Evolutionary conservation across 2,329 filamentous ascomycete species (phyloP), one percentile per base, ranked within the genome.

Genomic region (Geosmithia flava): DNA sequence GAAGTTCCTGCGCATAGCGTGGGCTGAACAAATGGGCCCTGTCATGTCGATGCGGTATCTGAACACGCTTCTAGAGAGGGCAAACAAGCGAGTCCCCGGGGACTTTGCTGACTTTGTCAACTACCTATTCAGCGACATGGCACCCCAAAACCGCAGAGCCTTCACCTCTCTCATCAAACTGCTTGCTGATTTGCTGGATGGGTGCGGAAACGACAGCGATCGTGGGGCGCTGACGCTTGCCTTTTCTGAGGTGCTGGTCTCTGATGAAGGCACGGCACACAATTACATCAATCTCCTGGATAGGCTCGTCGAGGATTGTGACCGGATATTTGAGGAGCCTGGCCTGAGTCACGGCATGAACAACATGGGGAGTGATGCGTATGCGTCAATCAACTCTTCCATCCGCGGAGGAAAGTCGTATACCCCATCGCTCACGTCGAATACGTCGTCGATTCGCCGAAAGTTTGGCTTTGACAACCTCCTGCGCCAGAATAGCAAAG

Each of bases 271-370:
- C 7, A 80, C 83, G 51, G 81, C 89, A 2, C 81, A 87, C 50
- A 78, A 89, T 53, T 93, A 91, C 60, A 90, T 96, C 55, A 93
- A 91, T 48, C 69, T 96, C 15, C 72, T 96, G 44, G 90, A 96
- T 65, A 81, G 87, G 19, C 75, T 96, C 20, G 88, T 96, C 0
- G 87, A 95, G 53, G 90, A 95, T 59, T 88, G 86, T 52, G 87
- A 95, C 49, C 79, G 81, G 29, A 81, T 96, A n/a, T 95, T 95
- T 56, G 85, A 89, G 47, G 81, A 86, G 50, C 58, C 68, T 3
- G 63, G 62, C 49, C 50, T 68, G 47, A 63, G 66, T 19, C 64
- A 73, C 49, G 64, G 69, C 47, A 64, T 65, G 33, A 20, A 20
- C 55, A 59, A 55, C 39, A 56, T 64, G 16, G 60, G 60, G 33